These are phyloP conservation scores for Termitomyces sp. DNA, from an alignment of 768 basidiomycete genomes.

Conservation along the genomic window DNA sequence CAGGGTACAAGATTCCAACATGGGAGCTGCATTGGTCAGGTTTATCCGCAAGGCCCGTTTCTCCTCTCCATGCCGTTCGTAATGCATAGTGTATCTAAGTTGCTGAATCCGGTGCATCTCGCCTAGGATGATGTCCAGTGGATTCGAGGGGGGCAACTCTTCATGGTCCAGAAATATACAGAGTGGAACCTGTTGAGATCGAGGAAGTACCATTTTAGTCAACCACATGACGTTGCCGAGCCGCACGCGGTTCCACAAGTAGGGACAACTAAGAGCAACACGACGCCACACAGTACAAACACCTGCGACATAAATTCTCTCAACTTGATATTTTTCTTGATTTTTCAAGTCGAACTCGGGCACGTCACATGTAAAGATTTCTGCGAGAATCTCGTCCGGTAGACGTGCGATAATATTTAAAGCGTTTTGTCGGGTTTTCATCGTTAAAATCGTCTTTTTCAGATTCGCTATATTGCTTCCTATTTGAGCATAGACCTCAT, in stretches of 20 bases:
- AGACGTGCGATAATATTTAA: not conserved
- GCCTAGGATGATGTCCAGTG: not conserved
- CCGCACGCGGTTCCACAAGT: too few relatives aligned
- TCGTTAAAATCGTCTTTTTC: not conserved
- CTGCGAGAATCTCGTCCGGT: not conserved
- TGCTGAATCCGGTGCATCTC: not conserved
- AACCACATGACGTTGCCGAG: too few relatives aligned
- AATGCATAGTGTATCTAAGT: not conserved
- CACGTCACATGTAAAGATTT: not conserved
- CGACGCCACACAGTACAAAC: not conserved
- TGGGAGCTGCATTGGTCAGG: not conserved
- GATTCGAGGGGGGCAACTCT: not conserved
- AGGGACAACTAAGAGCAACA: not conserved
- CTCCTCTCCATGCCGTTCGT: not conserved
- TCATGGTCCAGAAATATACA: not conserved
- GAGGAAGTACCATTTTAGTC: too few relatives aligned
- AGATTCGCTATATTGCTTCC: not conserved
- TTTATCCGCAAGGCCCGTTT: not conserved
- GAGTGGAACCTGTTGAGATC: too few relatives aligned
- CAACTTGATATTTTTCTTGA: too few relatives aligned
- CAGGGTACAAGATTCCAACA: not conserved
- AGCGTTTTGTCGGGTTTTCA: not conserved
- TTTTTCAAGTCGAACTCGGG: not conserved
- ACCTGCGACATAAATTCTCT: not conserved
- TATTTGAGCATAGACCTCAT: not conserved